phyloP scores from a whole-genome alignment of 306 rosid species.

The Quercus variabilis region DNA sequence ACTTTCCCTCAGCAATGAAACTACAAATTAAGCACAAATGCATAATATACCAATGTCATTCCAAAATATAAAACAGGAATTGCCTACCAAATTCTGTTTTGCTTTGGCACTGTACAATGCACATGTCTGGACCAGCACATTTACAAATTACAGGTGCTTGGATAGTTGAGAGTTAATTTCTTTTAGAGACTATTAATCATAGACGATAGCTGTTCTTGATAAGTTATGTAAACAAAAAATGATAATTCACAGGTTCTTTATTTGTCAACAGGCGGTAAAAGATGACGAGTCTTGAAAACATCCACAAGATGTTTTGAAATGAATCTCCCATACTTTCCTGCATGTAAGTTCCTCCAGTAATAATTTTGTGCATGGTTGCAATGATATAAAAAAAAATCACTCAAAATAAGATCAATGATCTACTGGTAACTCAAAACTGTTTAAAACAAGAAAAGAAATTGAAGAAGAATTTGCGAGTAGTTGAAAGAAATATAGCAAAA shows the following conservation, averaged over 20 bases:
- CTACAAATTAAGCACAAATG: background rate
- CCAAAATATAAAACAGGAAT: background rate
- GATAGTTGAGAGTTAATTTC: background rate
- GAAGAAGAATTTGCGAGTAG: background rate
- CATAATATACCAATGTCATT: background rate
- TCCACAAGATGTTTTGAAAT: background rate
- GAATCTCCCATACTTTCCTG: background rate
- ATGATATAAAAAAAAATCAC: background rate
- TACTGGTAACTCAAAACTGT: background rate
- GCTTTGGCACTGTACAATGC: background rate
- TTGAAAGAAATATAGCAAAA: background rate
- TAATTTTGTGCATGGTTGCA: background rate
- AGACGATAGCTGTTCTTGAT: background rate
- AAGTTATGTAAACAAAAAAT: background rate
- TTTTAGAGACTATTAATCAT: background rate
- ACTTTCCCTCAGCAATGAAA: background rate
- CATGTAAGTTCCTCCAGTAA: background rate
- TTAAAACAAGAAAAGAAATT: background rate
- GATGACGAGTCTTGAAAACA: background rate
- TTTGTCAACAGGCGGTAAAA: background rate
- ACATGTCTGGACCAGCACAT: background rate
- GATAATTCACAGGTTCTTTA: background rate
- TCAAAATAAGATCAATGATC: background rate
- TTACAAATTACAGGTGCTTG: background rate
- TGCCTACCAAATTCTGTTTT: background rate